Base-by-base conservation (phyloP, 345 rosid genomes). In the Carallia pectinifolia region DNA sequence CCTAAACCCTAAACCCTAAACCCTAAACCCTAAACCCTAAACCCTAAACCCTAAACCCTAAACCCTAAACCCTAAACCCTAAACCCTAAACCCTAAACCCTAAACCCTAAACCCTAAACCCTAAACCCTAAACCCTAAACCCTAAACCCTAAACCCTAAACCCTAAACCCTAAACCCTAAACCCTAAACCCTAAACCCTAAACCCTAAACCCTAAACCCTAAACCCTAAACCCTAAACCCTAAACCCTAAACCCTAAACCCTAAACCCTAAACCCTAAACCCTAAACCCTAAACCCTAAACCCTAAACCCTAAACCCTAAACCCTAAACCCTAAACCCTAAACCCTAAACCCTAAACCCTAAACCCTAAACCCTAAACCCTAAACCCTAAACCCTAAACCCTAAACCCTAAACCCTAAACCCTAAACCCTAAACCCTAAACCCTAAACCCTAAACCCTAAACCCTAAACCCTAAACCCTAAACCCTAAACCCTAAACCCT, bases 1-100 rank as follows among this genome's bases (percentile, higher is more conserved):
- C 64, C 64, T 30, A 27, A 61, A 61, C 13, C 37, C 64, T 18
- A 27, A 61, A 61, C 64, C 64, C 64, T 61, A 61, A 61, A 61
- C 37, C 37, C 64, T 36, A 61, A 61, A 30, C 64, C 64, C 64
- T 61, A 61, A 61, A 16, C 59, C 59, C 27, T 7, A 61, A 61
- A 9, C 64, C 64, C 34, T 58, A 27, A 53, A 53, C 18, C 58
- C 58, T 19, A 53, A 53, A 53, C 58, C 58, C 58, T 53, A 53
- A 53, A 53, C 34, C 29, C 34, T 16, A 58, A n/a, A 58, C 61
- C 29, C 61, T 16, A 58, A 58, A 58, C 34, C 61, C 34, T 23
- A 58, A 58, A 58, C 19, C 34, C 61, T 23, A 17, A 58, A 58
- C 19, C 19, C 61, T 23, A 17, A 17, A 58, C 19, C 61, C 61